Percentiles rank a stretch among this genome's conserved stretches.
Conservation (phyloP, 148 eudicot species). For the Vaccinium corymbosum region DNA sequence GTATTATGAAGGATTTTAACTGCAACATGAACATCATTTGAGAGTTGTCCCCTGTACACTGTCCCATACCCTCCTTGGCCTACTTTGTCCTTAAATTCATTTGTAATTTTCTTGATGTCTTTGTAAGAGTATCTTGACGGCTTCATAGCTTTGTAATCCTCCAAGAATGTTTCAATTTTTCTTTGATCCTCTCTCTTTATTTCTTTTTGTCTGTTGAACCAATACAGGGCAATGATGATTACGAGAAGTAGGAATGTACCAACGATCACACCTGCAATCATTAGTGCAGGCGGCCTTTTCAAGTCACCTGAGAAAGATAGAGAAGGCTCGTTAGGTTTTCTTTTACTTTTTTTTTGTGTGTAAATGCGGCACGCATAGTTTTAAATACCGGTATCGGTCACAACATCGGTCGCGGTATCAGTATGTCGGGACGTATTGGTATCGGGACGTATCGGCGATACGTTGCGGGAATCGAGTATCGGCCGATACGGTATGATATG, state of each 20-base stretch:
- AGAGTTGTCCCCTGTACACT: conserved; percentile 30
- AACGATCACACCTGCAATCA: neutral
- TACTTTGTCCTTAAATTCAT: neutral
- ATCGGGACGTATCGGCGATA: too few species aligned
- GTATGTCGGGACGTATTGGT: too few species aligned
- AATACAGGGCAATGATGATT: neutral
- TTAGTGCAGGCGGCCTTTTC: neutral
- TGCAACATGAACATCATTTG: conserved; percentile 25
- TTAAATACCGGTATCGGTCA: too few species aligned
- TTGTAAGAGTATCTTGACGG: conserved; percentile 23
- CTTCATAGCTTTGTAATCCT: conserved; percentile 23
- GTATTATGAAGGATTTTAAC: conserved; percentile 26
- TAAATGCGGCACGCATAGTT: too few species aligned
- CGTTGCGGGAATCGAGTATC: too few species aligned
- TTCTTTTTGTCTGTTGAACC: neutral
- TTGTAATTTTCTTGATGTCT: conserved; percentile 21
- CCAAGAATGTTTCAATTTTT: conserved; percentile 19
- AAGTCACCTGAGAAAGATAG: neutral
- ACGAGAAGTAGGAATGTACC: neutral
- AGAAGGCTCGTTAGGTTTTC: neutral
- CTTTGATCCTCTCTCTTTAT: conserved; percentile 7
- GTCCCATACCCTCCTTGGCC: conserved; percentile 20
- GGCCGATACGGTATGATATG: too few species aligned
- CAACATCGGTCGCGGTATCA: too few species aligned
- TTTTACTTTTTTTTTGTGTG: too few species aligned